Evolutionary conservation across 2,329 filamentous ascomycete genomes (phyloP).

Genomic region (Pyrenochaeta sp.): DNA sequence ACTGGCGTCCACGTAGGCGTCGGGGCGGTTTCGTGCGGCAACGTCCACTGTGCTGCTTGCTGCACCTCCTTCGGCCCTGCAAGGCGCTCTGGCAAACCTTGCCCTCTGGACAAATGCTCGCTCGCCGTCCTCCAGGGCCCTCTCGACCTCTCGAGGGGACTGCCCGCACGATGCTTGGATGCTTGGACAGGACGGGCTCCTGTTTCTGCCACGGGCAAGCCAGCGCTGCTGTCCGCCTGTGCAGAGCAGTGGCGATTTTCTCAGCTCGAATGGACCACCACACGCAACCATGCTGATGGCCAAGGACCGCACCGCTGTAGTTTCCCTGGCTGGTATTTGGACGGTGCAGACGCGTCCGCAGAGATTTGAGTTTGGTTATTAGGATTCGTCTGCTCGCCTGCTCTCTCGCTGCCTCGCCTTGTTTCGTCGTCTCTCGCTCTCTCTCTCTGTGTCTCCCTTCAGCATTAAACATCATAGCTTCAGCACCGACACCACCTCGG

Average conservation of each 20-base stretch:
- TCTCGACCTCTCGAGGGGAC: no score
- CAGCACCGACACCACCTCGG: slow-evolving; percentile 17
- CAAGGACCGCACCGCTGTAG: slow-evolving; percentile 31
- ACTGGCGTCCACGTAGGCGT: slow-evolving; percentile 37
- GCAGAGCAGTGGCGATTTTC: slow-evolving; percentile 32
- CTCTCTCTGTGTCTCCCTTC: background rate
- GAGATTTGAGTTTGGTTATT: background rate
- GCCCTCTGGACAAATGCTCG: slow-evolving; percentile 38
- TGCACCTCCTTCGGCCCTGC: slow-evolving; percentile 35
- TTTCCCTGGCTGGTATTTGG: slow-evolving; percentile 31
- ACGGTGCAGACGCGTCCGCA: slow-evolving; percentile 18
- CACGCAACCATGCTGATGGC: slow-evolving; percentile 29
- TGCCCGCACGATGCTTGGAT: slow-evolving; percentile 27
- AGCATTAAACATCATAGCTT: slow-evolving; percentile 10
- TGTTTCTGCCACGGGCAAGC: slow-evolving; percentile 33
- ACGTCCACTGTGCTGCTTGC: slow-evolving; percentile 24
- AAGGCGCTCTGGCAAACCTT: slow-evolving; percentile 29
- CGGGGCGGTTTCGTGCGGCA: slow-evolving; percentile 34
- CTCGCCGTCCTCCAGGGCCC: slow-evolving; percentile 30
- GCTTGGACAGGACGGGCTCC: slow-evolving; percentile 26
- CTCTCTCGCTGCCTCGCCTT: background rate
- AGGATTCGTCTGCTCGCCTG: slow-evolving; percentile 5
- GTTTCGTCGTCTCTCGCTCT: background rate
- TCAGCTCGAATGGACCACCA: slow-evolving; percentile 42
- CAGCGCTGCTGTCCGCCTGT: slow-evolving; percentile 32